Evolutionary conservation across 169 alveolate genomes (phyloP).

Genomic region (Eimeria acervulina): DNA sequence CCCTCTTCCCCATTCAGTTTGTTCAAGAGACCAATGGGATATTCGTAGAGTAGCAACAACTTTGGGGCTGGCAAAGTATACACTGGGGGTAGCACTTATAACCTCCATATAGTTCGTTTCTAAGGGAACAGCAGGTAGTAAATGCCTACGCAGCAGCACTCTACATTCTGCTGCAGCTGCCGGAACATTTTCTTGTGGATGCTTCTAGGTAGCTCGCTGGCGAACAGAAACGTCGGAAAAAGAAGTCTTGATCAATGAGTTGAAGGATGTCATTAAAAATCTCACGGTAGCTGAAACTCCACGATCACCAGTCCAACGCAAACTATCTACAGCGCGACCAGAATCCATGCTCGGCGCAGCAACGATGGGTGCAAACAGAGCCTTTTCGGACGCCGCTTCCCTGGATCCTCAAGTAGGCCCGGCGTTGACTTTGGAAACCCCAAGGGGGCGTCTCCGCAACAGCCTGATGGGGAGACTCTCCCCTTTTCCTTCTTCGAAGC

Average conservation of each 20-base stretch:
- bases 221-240: conserved; percentile 45
- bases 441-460: conserved; percentile 64
- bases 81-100: neutral
- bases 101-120: neutral
- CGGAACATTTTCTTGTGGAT: neutral
- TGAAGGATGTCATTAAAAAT: conserved; percentile 37
- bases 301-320: conserved; percentile 39
- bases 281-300: conserved; percentile 26
- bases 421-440: conserved; percentile 43
- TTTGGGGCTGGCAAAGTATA: neutral
- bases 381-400: neutral
- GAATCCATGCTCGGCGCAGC: neutral
- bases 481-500: neutral
- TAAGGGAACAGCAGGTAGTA: neutral
- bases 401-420: conserved; percentile 32
- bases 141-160: neutral
- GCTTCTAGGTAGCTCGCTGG: conserved; percentile 43
- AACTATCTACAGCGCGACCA: conserved; percentile 35
- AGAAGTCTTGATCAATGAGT: conserved; percentile 22
- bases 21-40: neutral
- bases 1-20: neutral
- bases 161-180: neutral
- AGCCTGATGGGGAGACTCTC: conserved; percentile 7
- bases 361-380: neutral
- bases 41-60: neutral